Base-by-base conservation (phyloP, 768 basidiomycete species). In the Pisolithus marmoratus region DNA sequence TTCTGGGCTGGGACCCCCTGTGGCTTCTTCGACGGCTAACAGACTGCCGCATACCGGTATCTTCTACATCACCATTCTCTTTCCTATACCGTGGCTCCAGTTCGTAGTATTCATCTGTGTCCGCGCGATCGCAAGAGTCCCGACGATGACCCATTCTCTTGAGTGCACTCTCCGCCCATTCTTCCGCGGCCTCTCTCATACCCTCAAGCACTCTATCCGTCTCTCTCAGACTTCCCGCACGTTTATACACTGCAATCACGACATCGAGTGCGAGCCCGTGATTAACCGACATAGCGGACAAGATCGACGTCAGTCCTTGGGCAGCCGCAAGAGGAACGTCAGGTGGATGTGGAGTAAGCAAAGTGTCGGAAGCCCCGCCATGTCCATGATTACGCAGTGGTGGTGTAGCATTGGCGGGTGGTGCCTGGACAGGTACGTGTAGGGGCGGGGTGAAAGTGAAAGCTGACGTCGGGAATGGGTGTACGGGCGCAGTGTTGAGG, bases 251-350 rank as follows among this genome's bases (percentile, higher is more conserved):
- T 14, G 62, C 61, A 46, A 69, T 63, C 19, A 78, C 77, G 5
- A 77, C 70, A 3, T 68, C 65, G 41, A 72, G 59, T 12, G 60
- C 63, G 52, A 76, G 76, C 15, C 74, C 74, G 38, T 80, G 76
- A 29, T 77, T 75, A 19, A 64, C 58, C 1, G 76, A 70, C 66
- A 83, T 76, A 51, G 60, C 61, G 9, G 63, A 57, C 2, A 81
- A 54, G 15, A 68, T 57, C 41, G 60, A 52, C 7, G 60, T 57
- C 14, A 73, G 59, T 2, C 73, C 74, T 6, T 69, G 56, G 7
- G 54, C 42, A 0, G 56, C 47, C 12, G 50, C 34, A 5, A 69
- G 17, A 24, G 51, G 19, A 2, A 65, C 1, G n/a, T 67, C 66
- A 0, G 46, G 9, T 0, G 54, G 46, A 22, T 64, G 59, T 0